Evolutionary conservation across 2,329 filamentous ascomycete species (phyloP).

Genomic region (Grosmannia huntii): DNA sequence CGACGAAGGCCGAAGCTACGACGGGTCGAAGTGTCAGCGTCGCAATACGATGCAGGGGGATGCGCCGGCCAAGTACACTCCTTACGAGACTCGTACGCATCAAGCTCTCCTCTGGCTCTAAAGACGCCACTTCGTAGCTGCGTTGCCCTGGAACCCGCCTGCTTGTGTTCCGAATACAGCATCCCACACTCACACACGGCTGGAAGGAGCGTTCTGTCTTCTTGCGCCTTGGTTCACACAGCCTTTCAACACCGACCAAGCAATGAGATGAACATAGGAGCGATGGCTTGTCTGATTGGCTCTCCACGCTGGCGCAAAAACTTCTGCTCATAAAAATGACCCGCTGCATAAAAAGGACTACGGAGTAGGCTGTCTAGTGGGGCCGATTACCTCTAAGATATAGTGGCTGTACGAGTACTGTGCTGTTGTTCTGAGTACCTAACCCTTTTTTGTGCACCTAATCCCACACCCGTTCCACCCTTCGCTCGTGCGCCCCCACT

Average conservation of each 20-base stretch:
- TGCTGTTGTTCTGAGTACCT: background rate
- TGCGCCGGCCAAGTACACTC: background rate
- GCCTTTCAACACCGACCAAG: background rate
- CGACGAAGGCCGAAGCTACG: background rate
- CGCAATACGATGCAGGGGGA: background rate
- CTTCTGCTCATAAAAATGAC: background rate
- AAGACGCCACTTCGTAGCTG: background rate
- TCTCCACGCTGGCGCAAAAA: background rate
- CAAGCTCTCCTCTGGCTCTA: background rate
- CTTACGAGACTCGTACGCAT: background rate
- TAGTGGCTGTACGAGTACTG: background rate
- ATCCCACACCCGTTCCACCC: background rate
- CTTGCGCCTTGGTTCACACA: background rate
- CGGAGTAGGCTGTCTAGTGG: background rate
- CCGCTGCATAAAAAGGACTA: background rate
- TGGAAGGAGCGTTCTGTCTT: background rate
- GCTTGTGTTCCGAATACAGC: background rate
- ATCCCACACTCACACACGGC: background rate
- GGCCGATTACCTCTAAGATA: background rate
- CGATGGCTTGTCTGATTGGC: background rate
- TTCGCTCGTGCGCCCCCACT: background rate
- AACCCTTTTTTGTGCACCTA: background rate
- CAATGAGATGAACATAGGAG: background rate
- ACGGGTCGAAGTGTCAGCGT: background rate
- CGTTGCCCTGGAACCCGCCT: background rate